Evolutionary conservation across 305 asterid species (phyloP).

Genomic region (Fraxinus platypoda): DNA sequence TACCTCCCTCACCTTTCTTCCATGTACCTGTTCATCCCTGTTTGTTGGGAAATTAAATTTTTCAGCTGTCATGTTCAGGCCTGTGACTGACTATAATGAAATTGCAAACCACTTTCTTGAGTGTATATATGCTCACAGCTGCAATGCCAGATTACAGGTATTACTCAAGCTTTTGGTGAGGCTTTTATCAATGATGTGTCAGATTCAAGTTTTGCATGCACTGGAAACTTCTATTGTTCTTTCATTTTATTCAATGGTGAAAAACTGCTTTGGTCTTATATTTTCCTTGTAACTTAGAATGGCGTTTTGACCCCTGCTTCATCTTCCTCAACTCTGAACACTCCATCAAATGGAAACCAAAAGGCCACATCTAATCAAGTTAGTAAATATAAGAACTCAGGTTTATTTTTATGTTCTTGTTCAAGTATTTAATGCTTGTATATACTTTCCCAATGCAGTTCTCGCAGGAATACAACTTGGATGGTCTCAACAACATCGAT

Average conservation of each 20-base stretch:
- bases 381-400: constrained; percentile 22
- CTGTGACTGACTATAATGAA: constrained; percentile 70
- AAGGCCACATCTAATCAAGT: constrained; percentile 54
- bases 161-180: background rate
- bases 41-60: constrained; percentile 12
- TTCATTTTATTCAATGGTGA: background rate
- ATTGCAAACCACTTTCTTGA: constrained; percentile 73
- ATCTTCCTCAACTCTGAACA: constrained; percentile 31
- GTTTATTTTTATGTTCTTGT: background rate
- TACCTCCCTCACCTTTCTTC: background rate
- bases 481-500: constrained; percentile 69
- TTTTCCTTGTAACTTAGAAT: constrained; percentile 35
- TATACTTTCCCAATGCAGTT: constrained; percentile 20
- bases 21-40: background rate
- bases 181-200: background rate
- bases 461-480: constrained; percentile 38
- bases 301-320: constrained; percentile 32
- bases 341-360: constrained; percentile 33
- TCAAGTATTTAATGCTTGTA: constrained; percentile 1
- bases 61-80: constrained; percentile 43
- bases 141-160: constrained; percentile 57
- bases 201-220: constrained; percentile 15
- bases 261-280: constrained; percentile 4
- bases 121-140: constrained; percentile 59
- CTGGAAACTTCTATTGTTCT: constrained; percentile 1